phyloP scores from a whole-genome alignment of 2,329 filamentous ascomycete species.

The Aspergillus carbonarius region DNA sequence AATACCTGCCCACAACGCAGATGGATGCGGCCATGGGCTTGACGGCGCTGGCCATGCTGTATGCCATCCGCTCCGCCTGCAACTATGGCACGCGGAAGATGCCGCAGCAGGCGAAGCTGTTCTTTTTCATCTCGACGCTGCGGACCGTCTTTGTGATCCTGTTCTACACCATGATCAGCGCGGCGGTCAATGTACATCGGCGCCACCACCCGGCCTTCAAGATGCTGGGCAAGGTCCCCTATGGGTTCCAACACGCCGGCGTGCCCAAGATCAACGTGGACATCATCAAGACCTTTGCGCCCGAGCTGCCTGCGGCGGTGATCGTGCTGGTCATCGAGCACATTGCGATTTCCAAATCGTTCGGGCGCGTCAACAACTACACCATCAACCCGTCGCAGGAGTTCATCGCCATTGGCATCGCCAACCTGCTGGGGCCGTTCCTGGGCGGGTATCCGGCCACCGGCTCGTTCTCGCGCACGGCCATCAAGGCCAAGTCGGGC shows the following conservation, averaged over 20 bases:
- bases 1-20: constrained; percentile 64
- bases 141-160: constrained; percentile 89
- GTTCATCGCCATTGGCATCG: constrained; percentile 86
- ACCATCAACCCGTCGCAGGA: constrained; percentile 93
- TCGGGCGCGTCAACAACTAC: constrained; percentile 93
- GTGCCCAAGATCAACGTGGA: constrained; percentile 66
- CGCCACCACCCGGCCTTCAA: constrained; percentile 65
- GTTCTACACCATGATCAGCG: constrained; percentile 89
- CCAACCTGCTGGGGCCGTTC: constrained; percentile 86
- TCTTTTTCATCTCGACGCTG: constrained; percentile 90
- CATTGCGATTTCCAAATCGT: constrained; percentile 94
- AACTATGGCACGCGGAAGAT: constrained; percentile 65
- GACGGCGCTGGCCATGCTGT: constrained; percentile 75
- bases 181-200: constrained; percentile 71
- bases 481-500: constrained; percentile 94
- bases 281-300: constrained; percentile 67
- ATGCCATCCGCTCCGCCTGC: constrained; percentile 68
- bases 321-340: constrained; percentile 95
- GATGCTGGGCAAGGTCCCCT: constrained; percentile 73
- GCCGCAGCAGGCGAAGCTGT: constrained; percentile 67
- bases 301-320: constrained; percentile 76
- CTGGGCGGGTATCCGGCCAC: constrained; percentile 87
- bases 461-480: constrained; percentile 91
- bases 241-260: constrained; percentile 78
- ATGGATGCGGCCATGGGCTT: constrained; percentile 87